Evolutionary conservation across 2,329 filamentous ascomycete genomes (phyloP), one percentile per base, ranked within the genome.

Genomic region (Xylariaceae sp.): DNA sequence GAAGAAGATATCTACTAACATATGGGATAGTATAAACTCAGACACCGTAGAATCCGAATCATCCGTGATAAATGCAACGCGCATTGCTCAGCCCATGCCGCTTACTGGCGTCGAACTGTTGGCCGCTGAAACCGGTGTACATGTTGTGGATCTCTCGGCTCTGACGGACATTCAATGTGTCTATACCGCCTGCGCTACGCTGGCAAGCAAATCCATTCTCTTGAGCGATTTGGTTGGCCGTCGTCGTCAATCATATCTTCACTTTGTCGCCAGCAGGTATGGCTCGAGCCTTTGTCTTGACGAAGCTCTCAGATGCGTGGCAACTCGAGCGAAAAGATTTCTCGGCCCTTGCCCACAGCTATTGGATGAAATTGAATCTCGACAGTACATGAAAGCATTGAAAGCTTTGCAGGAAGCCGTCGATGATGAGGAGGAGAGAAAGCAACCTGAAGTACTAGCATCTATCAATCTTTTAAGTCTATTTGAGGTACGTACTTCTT

Each of bases 121-220:
- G 16, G 41, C 43, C 12, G 46, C 29, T 11, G 44, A 49, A 32
- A 35, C 38, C 6, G 51, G 51, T 14, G 36, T 54, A 33, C 38
- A 52, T 20, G 44, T 54, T 22, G 46, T 52, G 20, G 51, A 54
- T 23, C 25, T 52, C 16, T 50, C 49, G 20, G 48, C 47, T 20
- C 34, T 54, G 20, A 54, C 46, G 4, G 40, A 40, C 27, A 45
- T 53, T 4, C 44, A 50, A 29, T 44, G 44, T 10, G 48, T 48
- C 6, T 47, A 45, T 36, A 46, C 43, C 3, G 51, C 51, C 3
- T 47, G 37, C 6, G 37, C 40, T 25, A 41, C 48, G 10, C 39
- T 54, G 11, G 40, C 42, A 19, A 33, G 35, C 14, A 32, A 47
- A n/a, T 22, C 33, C n/a, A 42, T 40, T n/a, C 23, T 21, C 37